phyloP scores from a whole-genome alignment of 352 stramenopile genomes.

The Elongisporangium anandrum region DNA sequence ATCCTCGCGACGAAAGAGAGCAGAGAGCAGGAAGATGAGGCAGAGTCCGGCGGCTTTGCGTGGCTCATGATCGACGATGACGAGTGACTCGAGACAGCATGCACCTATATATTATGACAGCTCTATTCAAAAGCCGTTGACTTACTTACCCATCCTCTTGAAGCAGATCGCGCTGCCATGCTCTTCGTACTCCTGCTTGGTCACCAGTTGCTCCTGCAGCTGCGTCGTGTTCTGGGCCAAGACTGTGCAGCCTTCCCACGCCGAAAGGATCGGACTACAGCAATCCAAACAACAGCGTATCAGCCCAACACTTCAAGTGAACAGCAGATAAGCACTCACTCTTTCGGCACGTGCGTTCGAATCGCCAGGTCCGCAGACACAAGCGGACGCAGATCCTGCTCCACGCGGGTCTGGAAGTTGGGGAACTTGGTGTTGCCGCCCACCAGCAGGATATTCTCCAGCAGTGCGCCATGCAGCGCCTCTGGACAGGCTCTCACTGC shows the following conservation, averaged over 20 bases:
- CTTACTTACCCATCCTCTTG: slow-evolving; percentile 11
- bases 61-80: not conserved
- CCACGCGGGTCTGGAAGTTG: slow-evolving; percentile 73
- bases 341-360: slow-evolving; percentile 24
- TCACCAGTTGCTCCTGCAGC: slow-evolving; percentile 34
- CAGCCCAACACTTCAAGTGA: not conserved
- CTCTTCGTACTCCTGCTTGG: slow-evolving; percentile 73
- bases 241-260: slow-evolving; percentile 50
- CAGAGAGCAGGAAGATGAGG: slow-evolving; percentile 6
- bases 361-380: slow-evolving; percentile 49
- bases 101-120: not conserved
- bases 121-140: not conserved
- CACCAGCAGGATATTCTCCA: slow-evolving; percentile 84
- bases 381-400: slow-evolving; percentile 55
- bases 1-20: slow-evolving; percentile 11
- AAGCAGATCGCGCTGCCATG: slow-evolving; percentile 67
- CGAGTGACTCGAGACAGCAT: slow-evolving; percentile 8
- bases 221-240: slow-evolving; percentile 22
- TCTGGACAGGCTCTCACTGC: slow-evolving; percentile 72
- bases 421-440: slow-evolving; percentile 87
- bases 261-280: slow-evolving; percentile 46
- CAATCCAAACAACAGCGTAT: slow-evolving; percentile 6
- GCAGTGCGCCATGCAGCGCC: slow-evolving; percentile 67
- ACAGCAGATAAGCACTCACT: slow-evolving; percentile 38
- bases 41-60: slow-evolving; percentile 1